Percentiles rank a stretch among this genome's conserved stretches.
phyloP scores from a whole-genome alignment of 1,139 yeast species.

The Zygoascus hellenicus region DNA sequence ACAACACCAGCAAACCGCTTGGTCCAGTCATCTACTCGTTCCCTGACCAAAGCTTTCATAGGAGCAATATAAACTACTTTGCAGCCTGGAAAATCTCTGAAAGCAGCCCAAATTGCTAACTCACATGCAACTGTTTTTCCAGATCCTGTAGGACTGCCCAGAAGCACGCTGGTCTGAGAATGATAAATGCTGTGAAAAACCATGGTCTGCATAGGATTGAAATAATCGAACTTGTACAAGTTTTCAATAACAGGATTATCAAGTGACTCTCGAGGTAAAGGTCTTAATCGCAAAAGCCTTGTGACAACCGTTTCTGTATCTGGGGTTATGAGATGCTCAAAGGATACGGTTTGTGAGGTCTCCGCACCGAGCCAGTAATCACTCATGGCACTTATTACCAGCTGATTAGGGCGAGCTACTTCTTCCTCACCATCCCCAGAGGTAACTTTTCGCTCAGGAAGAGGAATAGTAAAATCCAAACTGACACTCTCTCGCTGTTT shows the following conservation, averaged over 20 bases:
- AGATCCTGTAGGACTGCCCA: conserved; percentile 98
- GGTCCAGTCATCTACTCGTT: conserved; percentile 94
- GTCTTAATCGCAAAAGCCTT: conserved; percentile 70
- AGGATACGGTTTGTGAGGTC: conserved; percentile 68
- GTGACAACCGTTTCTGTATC: conserved; percentile 83
- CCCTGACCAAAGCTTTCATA: conserved; percentile 96
- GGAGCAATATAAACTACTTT: conserved; percentile 96
- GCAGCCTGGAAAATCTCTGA: conserved; percentile 69
- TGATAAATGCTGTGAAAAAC: conserved; percentile 85
- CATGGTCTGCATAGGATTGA: conserved; percentile 99
- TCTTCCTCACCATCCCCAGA: conserved; percentile 1
- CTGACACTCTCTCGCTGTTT: conserved; percentile 47
- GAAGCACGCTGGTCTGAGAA: conserved; percentile 70
- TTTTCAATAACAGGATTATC: conserved; percentile 41
- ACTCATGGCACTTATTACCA: conserved; percentile 69
- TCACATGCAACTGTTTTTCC: conserved; percentile 98
- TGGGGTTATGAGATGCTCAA: conserved; percentile 86
- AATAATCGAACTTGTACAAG: conserved; percentile 58
- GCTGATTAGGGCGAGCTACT: conserved; percentile 61
- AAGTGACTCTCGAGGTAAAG: conserved; percentile 64
- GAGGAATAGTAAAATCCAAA: conserved; percentile 88
- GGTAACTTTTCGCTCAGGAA: conserved; percentile 30
- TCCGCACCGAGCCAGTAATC: conserved; percentile 92
- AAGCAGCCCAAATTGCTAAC: conserved; percentile 94
- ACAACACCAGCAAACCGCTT: conserved; percentile 37